Evolutionary conservation across 768 basidiomycete genomes (phyloP).

Genomic region (Lentinus brumalis): DNA sequence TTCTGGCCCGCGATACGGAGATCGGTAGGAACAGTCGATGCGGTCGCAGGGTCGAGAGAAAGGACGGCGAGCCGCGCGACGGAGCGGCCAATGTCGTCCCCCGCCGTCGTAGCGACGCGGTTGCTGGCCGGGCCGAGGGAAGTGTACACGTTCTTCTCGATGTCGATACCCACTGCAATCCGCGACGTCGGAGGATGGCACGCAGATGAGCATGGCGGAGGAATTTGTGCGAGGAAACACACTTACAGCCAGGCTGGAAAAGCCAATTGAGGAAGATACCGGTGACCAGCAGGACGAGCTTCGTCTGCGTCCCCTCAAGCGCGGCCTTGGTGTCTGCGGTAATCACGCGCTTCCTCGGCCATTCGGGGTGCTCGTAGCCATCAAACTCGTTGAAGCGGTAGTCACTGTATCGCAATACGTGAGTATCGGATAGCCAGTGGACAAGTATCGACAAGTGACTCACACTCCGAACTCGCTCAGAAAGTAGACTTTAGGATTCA

Average conservation of each 20-base stretch:
- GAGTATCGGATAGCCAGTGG: background rate
- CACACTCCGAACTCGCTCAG: conserved; percentile 25
- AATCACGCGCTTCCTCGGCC: conserved; percentile 12
- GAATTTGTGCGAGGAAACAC: background rate
- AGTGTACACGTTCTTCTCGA: conserved; percentile 20
- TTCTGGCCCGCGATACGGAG: conserved; percentile 23
- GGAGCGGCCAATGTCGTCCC: conserved; percentile 22
- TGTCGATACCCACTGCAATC: conserved; percentile 26
- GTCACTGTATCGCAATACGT: conserved; percentile 11
- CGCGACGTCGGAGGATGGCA: background rate
- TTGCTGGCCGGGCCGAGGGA: conserved; percentile 18
- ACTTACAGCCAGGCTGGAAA: background rate
- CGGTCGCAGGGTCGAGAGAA: conserved; percentile 13
- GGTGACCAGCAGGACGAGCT: conserved; percentile 15
- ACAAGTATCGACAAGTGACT: background rate
- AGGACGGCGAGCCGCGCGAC: conserved; percentile 23
- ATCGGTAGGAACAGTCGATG: conserved; percentile 21
- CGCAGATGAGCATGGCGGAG: background rate
- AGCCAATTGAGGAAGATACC: conserved; percentile 16
- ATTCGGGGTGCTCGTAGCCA: conserved; percentile 11
- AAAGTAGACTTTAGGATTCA: conserved; percentile 22
- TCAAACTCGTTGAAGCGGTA: conserved; percentile 22
- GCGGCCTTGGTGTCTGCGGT: conserved; percentile 1
- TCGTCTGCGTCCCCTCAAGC: conserved; percentile 6
- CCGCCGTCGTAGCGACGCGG: conserved; percentile 16